phyloP scores from a whole-genome alignment of 1,284 basidiomycete genomes.

The Microbotryum silenes-acaulis region DNA sequence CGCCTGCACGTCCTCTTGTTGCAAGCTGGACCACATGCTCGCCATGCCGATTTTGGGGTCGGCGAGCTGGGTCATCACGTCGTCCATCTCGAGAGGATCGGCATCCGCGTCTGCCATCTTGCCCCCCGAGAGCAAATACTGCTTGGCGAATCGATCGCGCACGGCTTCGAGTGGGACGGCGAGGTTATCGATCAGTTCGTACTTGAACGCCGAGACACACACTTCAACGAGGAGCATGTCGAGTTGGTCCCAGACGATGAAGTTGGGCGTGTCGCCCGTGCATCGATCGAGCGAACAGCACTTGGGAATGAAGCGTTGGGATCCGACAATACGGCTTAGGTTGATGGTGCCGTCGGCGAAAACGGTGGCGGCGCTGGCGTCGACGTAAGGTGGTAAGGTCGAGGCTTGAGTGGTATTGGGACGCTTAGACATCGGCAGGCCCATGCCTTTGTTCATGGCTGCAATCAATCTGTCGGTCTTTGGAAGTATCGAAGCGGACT shows the following conservation, averaged over 20 bases:
- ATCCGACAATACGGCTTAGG: no score
- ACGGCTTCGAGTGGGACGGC: conserved; percentile 16
- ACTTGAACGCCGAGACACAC: conserved; percentile 24
- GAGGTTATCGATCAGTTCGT: conserved; percentile 29
- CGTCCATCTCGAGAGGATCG: conserved; percentile 24
- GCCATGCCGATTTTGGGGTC: not conserved
- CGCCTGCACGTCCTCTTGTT: conserved; percentile 16
- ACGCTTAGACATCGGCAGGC: no score
- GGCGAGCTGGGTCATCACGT: conserved; percentile 2
- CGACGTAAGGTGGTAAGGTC: no score
- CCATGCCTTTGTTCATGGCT: no score
- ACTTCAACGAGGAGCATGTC: conserved; percentile 25
- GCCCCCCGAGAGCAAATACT: conserved; percentile 21
- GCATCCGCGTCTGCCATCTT: conserved; percentile 20
- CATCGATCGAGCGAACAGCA: conserved; percentile 26
- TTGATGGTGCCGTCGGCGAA: no score
- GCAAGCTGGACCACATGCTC: conserved; percentile 18
- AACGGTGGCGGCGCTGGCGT: no score
- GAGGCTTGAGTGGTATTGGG: no score
- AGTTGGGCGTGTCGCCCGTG: conserved; percentile 17
- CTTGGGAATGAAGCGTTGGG: not conserved
- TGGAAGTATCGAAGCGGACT: no score
- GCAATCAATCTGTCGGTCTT: no score
- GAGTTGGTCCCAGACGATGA: conserved; percentile 18
- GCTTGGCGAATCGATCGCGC: conserved; percentile 22